Percentiles rank a stretch among this genome's conserved stretches.
phyloP scores from a whole-genome alignment of 1,139 yeast species.

The Nadsonia commutata region DNA sequence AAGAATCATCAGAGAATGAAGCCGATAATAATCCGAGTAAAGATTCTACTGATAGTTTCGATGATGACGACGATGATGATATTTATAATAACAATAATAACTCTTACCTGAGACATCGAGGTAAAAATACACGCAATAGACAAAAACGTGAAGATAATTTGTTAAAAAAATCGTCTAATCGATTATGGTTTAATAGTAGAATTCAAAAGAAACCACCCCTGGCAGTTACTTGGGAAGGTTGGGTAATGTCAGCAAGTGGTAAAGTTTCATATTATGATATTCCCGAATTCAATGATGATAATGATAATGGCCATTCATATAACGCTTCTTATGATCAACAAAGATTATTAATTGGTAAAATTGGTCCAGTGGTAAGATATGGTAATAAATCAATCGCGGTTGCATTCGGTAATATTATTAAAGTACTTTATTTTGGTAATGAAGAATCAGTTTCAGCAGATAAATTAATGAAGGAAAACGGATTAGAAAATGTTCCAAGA shows the following conservation, averaged over 20 bases:
- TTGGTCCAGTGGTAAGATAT: constrained; percentile 45
- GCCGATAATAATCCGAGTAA: neutral
- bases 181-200: neutral
- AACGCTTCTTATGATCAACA: constrained; percentile 7
- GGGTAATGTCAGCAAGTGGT: constrained; percentile 58
- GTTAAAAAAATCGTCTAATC: neutral
- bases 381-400: constrained; percentile 70
- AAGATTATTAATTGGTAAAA: constrained; percentile 30
- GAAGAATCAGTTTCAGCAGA: constrained; percentile 20
- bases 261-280: constrained; percentile 43
- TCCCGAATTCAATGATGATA: constrained; percentile 28
- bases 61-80: neutral
- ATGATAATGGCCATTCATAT: constrained; percentile 1
- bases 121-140: neutral
- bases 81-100: neutral
- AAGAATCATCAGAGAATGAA: constrained; percentile 15
- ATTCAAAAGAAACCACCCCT: constrained; percentile 15
- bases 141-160: neutral
- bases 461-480: neutral
- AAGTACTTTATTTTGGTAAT: constrained; percentile 59
- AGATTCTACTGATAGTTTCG: neutral
- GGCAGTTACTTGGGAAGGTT: constrained; percentile 54
- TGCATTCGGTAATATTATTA: constrained; percentile 57
- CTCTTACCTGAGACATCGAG: neutral
- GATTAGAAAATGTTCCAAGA: neutral